Evolutionary conservation across 2,329 filamentous ascomycete genomes (phyloP), one percentile per base, ranked within the genome.

Genomic region (Coniochaeta ligniaria): DNA sequence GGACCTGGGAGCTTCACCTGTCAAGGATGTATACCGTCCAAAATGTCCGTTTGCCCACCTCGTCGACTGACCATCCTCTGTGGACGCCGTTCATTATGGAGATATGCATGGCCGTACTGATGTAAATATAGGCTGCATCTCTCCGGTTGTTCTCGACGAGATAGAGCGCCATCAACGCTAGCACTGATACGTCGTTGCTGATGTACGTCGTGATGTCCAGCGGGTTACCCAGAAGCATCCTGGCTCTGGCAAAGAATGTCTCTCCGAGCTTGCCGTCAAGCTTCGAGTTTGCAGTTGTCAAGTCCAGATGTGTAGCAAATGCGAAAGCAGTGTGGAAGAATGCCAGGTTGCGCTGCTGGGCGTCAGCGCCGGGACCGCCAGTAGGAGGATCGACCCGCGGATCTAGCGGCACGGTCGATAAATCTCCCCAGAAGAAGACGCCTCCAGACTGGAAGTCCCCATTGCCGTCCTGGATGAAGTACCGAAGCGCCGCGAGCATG

Each of bases 11-110:
- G 14, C 35, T 64, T 69, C 71, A 81, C 54, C 79, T 73, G 63
- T 82, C 79, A 16, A 83, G 67, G n/a, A 79, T 73, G 60, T 80
- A 82, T 2, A 82, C 71, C 0, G 79, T 82, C 80, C 80, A 83
- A 60, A 83, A 82, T 6, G 78, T 71, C 38, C 80, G 70, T 63
- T 78, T 80, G 1, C 74, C 75, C 24, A 67, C 67, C 64, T 82
- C 79, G 47, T 79, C 73, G 3, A 73, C 69, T 4, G 67, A 66
- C 64, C 72, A 74, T 3, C 77, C 78, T 16, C 74, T 69, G 63
- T 82, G 77, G 1, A 78, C 72, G n/a, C 80, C 80, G 36, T 78
- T 75, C 70, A 78, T 77, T 55, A 81, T 74, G 54, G 76, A 75
- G 35, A 80, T 75, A 47, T 78, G 75, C 71, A 80, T 79, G 31